phyloP scores from a whole-genome alignment of 176 grass and related monocot genomes.

The Melocanna baccifera region DNA sequence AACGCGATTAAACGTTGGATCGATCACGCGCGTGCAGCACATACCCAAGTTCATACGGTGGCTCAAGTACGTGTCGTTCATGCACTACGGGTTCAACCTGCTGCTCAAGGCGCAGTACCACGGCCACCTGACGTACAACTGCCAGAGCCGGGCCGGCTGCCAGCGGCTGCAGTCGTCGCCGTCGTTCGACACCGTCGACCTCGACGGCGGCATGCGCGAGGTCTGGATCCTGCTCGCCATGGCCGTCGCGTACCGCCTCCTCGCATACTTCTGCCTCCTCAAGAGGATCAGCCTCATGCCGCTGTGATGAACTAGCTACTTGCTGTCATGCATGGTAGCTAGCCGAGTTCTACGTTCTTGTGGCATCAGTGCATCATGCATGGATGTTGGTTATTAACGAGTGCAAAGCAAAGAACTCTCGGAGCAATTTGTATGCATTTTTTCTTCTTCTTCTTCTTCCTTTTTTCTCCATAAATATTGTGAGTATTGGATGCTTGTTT shows the following conservation, averaged over 20 bases:
- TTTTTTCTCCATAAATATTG: not conserved
- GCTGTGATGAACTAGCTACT: slow-evolving; percentile 35
- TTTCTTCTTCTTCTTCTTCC: not conserved
- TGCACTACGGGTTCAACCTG: slow-evolving; percentile 88
- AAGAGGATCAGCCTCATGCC: slow-evolving; percentile 62
- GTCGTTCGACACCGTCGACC: slow-evolving; percentile 72
- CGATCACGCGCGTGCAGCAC: slow-evolving; percentile 38
- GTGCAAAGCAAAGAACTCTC: not conserved
- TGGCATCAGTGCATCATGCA: not conserved
- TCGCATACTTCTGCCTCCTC: slow-evolving; percentile 71
- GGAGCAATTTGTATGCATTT: not conserved
- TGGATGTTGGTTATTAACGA: not conserved
- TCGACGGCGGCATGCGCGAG: slow-evolving; percentile 65
- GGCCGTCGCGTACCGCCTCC: slow-evolving; percentile 69
- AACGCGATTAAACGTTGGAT: too few relatives aligned
- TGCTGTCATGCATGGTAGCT: not conserved
- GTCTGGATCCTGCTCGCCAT: slow-evolving; percentile 73
- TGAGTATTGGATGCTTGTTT: not conserved
- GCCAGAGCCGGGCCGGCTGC: slow-evolving; percentile 51
- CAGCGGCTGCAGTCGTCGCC: slow-evolving; percentile 69
- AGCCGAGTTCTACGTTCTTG: not conserved
- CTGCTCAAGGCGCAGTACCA: slow-evolving; percentile 88
- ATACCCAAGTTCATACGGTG: slow-evolving; percentile 74
- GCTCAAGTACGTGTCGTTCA: slow-evolving; percentile 86
- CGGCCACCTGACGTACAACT: slow-evolving; percentile 66